Base-by-base conservation (phyloP, 1,139 yeast genomes). In the Geotrichum siamense region DNA sequence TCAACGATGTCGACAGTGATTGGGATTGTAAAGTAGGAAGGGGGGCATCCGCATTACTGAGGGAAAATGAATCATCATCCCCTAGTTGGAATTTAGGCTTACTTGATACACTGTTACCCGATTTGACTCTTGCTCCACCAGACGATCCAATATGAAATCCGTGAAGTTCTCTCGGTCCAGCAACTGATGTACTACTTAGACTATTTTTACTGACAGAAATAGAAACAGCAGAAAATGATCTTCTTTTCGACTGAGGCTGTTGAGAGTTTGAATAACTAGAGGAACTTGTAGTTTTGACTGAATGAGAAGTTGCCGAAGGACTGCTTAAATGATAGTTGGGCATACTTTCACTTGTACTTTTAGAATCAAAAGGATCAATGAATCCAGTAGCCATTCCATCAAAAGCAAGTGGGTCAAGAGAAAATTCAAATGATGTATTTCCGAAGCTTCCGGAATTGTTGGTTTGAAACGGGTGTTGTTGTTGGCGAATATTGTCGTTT, bases 361-460 rank as follows among this genome's bases (percentile, higher is more conserved):
- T 22, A 12, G 37, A 13, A 21, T 33, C 19, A 16, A n/a, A 33
- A 33, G 44, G 30, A n/a, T 38, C 42, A 16, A 28, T 16, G 10
- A 43, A 15, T 6, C 27, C 46, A 38, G 43, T 34, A n/a, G n/a
- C n/a, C 9, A 43, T 32, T 21, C 61, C 62, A 44, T 58, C 62
- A 21, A 56, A 48, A 8, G 62, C 61, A 38, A 59, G 47, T 13
- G 62, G 62, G 39, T 59, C 62, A 23, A 59, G 47, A 13, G 54
- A 51, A 44, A 58, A 58, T 44, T 58, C 55, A 41, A 58, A 58
- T 27, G 44, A 31, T 8, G 20, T 26, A 21, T 17, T 37, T n/a
- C 21, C 26, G 21, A 37, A 27, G 27, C 26, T 16, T 6, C 25
- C 33, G 37, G 19, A 19, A 21, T 27, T 39, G 5, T 25, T 25